Percentiles rank a stretch among this genome's conserved stretches.
These are phyloP conservation scores for Acorus calamus DNA, from an alignment of 106 monocot genomes.

Conservation along the genomic window DNA sequence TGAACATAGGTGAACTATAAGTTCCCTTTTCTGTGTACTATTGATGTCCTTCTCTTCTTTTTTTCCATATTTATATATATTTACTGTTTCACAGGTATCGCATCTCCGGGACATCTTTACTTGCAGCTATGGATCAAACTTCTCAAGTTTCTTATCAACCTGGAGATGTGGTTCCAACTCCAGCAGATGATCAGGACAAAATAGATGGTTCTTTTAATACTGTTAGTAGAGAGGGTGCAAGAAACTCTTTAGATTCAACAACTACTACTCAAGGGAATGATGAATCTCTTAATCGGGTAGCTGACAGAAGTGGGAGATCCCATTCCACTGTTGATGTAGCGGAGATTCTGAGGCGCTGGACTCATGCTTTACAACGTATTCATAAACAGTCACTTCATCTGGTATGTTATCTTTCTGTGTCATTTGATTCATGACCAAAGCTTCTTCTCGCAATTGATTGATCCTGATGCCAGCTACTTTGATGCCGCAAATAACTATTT, in stretches of 20 bases:
- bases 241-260: conserved; percentile 7
- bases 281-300: conserved; percentile 32
- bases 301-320: conserved; percentile 71
- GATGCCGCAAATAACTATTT: no score
- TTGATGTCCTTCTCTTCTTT: background rate
- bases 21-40: background rate
- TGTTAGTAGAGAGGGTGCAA: no score
- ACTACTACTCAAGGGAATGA: conserved; percentile 33
- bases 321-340: conserved; percentile 89
- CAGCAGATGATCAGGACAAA: conserved; percentile 22
- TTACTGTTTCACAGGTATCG: conserved; percentile 67
- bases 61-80: background rate
- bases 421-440: no score
- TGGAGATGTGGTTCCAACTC: conserved; percentile 30
- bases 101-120: conserved; percentile 88
- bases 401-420: conserved; percentile 29
- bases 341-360: conserved; percentile 96
- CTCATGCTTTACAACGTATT: conserved; percentile 93
- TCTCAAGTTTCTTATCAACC: conserved; percentile 28
- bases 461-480: no score
- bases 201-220: background rate
- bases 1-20: conserved; percentile 66
- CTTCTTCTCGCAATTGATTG: no score
- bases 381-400: conserved; percentile 94
- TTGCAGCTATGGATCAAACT: conserved; percentile 85